These are phyloP conservation scores for Rhizopogon sp. DNA, from an alignment of 768 basidiomycete species.

Conservation along the genomic window DNA sequence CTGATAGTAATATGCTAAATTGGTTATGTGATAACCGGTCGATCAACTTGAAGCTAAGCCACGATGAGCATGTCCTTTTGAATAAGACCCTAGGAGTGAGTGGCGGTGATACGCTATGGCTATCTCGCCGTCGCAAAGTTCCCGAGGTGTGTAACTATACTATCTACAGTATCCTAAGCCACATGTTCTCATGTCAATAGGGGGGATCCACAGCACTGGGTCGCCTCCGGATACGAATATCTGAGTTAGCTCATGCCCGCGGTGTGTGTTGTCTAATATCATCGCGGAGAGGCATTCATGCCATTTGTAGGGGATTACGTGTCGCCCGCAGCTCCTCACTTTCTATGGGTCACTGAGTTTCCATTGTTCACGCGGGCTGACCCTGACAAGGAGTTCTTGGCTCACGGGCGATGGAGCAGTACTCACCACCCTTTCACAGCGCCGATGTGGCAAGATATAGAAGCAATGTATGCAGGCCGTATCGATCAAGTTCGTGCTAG, in stretches of 20 bases:
- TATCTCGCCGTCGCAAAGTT: slow-evolving; percentile 44
- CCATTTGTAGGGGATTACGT: slow-evolving; percentile 46
- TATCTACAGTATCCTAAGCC: neutral
- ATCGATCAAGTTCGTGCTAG: slow-evolving; percentile 44
- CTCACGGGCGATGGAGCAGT: slow-evolving; percentile 85
- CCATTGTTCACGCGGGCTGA: slow-evolving; percentile 87
- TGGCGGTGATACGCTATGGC: slow-evolving; percentile 54
- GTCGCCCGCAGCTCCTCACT: slow-evolving; percentile 61
- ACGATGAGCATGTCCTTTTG: slow-evolving; percentile 27
- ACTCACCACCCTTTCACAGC: slow-evolving; percentile 97
- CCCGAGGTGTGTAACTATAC: slow-evolving; percentile 43
- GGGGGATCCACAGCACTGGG: slow-evolving; percentile 86
- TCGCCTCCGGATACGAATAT: slow-evolving; percentile 57
- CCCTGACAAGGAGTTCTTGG: slow-evolving; percentile 80
- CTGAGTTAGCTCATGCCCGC: slow-evolving; percentile 57
- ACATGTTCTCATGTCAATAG: slow-evolving; percentile 36
- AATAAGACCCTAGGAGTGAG: slow-evolving; percentile 39
- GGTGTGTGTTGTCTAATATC: slow-evolving; percentile 37
- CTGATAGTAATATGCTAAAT: slow-evolving; percentile 36
- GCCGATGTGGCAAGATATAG: slow-evolving; percentile 87
- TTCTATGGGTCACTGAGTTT: slow-evolving; percentile 95
- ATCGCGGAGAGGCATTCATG: slow-evolving; percentile 5
- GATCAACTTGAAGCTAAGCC: slow-evolving; percentile 13
- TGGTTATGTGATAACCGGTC: slow-evolving; percentile 42
- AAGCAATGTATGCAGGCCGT: slow-evolving; percentile 66